Percentiles rank a stretch among this genome's conserved stretches.
Evolutionary conservation across 2,329 filamentous ascomycete species (phyloP).

Genomic region (Byssothecium circinans): DNA sequence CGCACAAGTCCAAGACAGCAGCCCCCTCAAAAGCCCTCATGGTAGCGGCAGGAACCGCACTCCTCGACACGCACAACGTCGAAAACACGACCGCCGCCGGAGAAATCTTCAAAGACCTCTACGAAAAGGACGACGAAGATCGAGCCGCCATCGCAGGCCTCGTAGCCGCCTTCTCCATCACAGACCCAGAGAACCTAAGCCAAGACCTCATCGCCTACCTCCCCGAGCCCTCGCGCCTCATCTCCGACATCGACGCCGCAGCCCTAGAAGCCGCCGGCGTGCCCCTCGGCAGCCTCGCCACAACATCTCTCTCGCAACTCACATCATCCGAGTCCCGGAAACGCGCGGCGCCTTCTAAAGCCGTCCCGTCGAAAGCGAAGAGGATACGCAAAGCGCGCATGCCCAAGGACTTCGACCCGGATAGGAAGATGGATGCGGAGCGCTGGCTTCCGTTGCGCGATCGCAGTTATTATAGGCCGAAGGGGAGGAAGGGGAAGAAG

Average conservation of each 20-base stretch:
- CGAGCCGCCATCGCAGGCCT: slow-evolving; percentile 75
- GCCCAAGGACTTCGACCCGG: slow-evolving; percentile 74
- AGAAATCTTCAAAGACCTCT: slow-evolving; percentile 75
- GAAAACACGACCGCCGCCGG: slow-evolving; percentile 71
- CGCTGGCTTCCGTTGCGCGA: slow-evolving; percentile 91
- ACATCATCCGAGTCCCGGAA: slow-evolving; percentile 47
- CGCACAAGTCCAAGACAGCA: slow-evolving; percentile 55
- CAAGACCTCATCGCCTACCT: slow-evolving; percentile 58
- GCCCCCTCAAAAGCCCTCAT: slow-evolving; percentile 62
- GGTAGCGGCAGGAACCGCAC: slow-evolving; percentile 73
- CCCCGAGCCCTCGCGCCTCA: slow-evolving; percentile 64
- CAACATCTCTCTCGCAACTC: slow-evolving; percentile 36
- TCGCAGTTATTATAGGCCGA: slow-evolving; percentile 83
- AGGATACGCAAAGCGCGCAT: slow-evolving; percentile 62
- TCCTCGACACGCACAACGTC: slow-evolving; percentile 72
- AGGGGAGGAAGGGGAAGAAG: slow-evolving; percentile 90
- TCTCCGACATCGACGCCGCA: slow-evolving; percentile 61
- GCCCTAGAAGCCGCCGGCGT: slow-evolving; percentile 69
- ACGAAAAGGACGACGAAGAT: slow-evolving; percentile 67
- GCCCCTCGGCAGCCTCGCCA: slow-evolving; percentile 45
- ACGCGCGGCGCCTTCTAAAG: slow-evolving; percentile 42
- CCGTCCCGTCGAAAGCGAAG: slow-evolving; percentile 56
- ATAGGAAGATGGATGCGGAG: slow-evolving; percentile 83
- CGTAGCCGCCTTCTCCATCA: slow-evolving; percentile 76
- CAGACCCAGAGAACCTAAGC: slow-evolving; percentile 59